A percentile compares a stretch with the other conserved stretches of the same genome.
These are phyloP conservation scores for Butyriboletus loyo DNA, from an alignment of 768 basidiomycete species.

Conservation along the genomic window DNA sequence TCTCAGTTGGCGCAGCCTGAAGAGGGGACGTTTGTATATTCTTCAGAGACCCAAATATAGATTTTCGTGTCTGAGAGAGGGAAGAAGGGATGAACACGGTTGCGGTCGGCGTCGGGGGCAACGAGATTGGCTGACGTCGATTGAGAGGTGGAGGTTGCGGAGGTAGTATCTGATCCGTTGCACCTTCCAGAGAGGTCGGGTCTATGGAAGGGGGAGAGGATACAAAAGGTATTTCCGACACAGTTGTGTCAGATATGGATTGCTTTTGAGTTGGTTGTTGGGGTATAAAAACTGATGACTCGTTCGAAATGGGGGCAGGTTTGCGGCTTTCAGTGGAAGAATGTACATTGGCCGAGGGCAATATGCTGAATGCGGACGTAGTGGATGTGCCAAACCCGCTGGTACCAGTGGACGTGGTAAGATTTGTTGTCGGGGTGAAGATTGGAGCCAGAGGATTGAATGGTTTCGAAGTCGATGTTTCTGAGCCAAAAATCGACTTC, in stretches of 20 bases:
- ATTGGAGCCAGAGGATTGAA: slow-evolving; percentile 21
- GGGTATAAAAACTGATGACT: background rate
- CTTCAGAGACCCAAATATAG: slow-evolving; percentile 19
- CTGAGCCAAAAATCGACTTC: slow-evolving; percentile 1
- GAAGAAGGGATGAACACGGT: slow-evolving; percentile 16
- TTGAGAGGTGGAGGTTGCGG: slow-evolving; percentile 28
- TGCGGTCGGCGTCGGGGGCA: slow-evolving; percentile 33
- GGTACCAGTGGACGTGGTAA: background rate
- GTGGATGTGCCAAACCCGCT: background rate
- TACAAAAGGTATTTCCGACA: slow-evolving; percentile 4
- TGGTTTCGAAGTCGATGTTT: slow-evolving; percentile 2
- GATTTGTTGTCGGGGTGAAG: slow-evolving; percentile 11
- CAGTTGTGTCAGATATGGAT: background rate
- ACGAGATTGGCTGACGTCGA: slow-evolving; percentile 31
- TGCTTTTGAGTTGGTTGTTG: background rate
- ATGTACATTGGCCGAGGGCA: background rate
- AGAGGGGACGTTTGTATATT: slow-evolving; percentile 26
- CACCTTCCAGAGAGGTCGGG: slow-evolving; percentile 3
- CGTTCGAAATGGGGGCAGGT: background rate
- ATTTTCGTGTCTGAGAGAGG: slow-evolving; percentile 12
- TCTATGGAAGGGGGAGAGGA: slow-evolving; percentile 16
- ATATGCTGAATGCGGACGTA: background rate
- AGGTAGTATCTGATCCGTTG: slow-evolving; percentile 10
- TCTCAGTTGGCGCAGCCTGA: slow-evolving; percentile 25
- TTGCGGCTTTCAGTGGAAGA: background rate